These are phyloP conservation scores for Candolleomyces aberdarensis DNA, from an alignment of 768 basidiomycete species.

Conservation along the genomic window DNA sequence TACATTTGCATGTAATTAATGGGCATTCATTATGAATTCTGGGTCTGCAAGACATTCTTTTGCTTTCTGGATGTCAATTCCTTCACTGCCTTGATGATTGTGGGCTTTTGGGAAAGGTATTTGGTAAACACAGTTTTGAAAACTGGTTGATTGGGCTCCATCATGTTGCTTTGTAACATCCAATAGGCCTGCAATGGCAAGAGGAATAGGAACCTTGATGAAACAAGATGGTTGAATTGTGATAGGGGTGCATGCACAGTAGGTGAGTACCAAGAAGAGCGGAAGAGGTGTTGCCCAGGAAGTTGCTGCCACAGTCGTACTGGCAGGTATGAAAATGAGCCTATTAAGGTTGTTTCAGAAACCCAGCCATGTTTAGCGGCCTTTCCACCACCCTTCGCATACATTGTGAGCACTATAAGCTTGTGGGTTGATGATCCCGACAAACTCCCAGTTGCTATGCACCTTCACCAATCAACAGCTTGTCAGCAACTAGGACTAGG, in stretches of 20 bases:
- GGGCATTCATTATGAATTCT: not conserved
- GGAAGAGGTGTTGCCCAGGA: not conserved
- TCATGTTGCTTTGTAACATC: not conserved
- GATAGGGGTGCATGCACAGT: not conserved
- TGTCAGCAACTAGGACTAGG: no score
- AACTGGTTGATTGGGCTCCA: not conserved
- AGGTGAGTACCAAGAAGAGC: not conserved
- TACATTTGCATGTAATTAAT: not conserved
- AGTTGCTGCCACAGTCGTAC: not conserved
- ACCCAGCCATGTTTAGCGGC: not conserved
- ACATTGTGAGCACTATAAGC: not conserved
- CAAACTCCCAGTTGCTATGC: no score
- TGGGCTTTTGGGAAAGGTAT: not conserved
- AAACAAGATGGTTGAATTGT: not conserved
- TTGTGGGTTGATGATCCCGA: no score
- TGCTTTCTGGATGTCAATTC: not conserved
- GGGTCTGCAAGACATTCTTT: not conserved
- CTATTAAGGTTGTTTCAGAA: not conserved
- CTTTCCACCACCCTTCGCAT: not conserved
- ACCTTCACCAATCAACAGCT: no score
- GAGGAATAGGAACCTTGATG: not conserved
- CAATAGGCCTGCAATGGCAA: not conserved
- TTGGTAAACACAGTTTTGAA: not conserved
- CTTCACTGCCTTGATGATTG: not conserved
- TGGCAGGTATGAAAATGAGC: not conserved